A percentile compares a stretch with the other conserved stretches of the same genome.
phyloP scores from a whole-genome alignment of 139 green algal genomes.

The Klebsormidium nitens region DNA sequence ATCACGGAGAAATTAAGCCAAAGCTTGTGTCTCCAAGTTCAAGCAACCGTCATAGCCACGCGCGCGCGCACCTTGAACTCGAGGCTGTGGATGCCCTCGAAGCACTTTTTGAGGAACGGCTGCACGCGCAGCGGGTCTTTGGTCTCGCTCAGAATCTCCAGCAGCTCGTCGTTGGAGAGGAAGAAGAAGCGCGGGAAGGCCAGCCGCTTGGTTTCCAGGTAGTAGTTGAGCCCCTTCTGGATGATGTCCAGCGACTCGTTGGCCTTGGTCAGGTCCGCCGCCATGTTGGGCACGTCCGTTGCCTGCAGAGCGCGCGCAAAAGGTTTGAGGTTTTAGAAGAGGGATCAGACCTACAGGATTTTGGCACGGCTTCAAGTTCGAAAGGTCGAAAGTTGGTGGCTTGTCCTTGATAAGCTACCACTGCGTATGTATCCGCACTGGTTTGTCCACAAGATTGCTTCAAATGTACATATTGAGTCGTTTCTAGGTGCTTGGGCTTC shows the following conservation, averaged over 20 bases:
- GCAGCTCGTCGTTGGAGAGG: slow-evolving; percentile 71
- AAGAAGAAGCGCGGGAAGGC: slow-evolving; percentile 76
- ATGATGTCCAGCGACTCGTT: slow-evolving; percentile 67
- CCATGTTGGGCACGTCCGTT: slow-evolving; percentile 51
- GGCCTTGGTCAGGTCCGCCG: slow-evolving; percentile 59
- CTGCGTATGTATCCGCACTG: too few species aligned
- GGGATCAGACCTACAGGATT: too few species aligned
- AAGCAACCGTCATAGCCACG: too few species aligned
- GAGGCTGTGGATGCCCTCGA: slow-evolving; percentile 48
- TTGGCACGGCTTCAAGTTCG: too few species aligned
- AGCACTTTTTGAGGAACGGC: slow-evolving; percentile 65
- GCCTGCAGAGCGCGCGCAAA: not conserved
- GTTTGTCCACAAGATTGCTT: too few species aligned
- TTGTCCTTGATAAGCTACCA: too few species aligned
- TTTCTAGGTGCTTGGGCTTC: too few species aligned
- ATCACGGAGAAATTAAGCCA: too few species aligned
- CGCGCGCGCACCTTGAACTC: slow-evolving; percentile 42
- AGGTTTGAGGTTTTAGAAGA: too few species aligned
- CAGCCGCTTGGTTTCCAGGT: slow-evolving; percentile 72
- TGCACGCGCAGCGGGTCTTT: slow-evolving; percentile 71
- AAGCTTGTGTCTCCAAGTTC: too few species aligned
- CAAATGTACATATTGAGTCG: too few species aligned
- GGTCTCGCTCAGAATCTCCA: slow-evolving; percentile 70
- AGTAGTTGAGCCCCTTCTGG: slow-evolving; percentile 68
- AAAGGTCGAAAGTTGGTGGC: too few species aligned